Percentiles rank a stretch among this genome's conserved stretches.
Conservation (phyloP, 306 rosid species). For the Clitoria ternatea region DNA sequence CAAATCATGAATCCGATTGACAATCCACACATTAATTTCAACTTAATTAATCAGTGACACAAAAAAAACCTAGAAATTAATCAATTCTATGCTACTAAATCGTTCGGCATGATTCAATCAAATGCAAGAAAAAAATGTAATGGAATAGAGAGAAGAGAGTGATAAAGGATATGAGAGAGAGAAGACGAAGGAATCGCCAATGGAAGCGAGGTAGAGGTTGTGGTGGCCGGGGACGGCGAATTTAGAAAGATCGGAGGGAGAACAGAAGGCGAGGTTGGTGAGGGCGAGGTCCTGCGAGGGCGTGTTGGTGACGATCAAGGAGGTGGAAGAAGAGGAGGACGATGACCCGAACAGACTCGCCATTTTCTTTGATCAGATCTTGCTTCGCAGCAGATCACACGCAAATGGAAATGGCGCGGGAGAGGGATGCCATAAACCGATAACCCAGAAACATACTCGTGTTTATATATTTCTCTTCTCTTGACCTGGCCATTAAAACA, state of each 20-base stretch:
- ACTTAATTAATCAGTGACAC: neutral
- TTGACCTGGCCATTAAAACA: neutral
- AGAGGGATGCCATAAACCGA: slow-evolving; percentile 15
- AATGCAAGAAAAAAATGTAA: neutral
- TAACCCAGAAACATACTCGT: too few relatives aligned
- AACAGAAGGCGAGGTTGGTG: slow-evolving; percentile 74
- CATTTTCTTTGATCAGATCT: slow-evolving; percentile 40
- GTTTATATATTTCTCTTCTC: neutral
- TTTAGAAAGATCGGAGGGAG: slow-evolving; percentile 55
- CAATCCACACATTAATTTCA: neutral
- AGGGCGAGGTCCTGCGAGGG: slow-evolving; percentile 67
- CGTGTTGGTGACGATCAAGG: slow-evolving; percentile 63
- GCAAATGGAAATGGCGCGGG: slow-evolving; percentile 27
- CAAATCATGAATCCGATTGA: neutral
- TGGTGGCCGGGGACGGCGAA: slow-evolving; percentile 60
- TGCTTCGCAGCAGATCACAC: slow-evolving; percentile 11
- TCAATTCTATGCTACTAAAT: neutral
- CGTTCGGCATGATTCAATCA: neutral
- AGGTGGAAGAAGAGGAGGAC: slow-evolving; percentile 38
- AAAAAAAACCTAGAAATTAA: neutral
- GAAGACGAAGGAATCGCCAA: slow-evolving; percentile 67
- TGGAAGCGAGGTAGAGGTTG: slow-evolving; percentile 47
- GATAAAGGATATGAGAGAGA: slow-evolving; percentile 72
- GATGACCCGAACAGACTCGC: slow-evolving; percentile 45
- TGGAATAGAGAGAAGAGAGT: neutral